These are phyloP conservation scores for Linnemannia zychae DNA, from an alignment of 192 early-diverging fungal genomes.

Conservation along the genomic window DNA sequence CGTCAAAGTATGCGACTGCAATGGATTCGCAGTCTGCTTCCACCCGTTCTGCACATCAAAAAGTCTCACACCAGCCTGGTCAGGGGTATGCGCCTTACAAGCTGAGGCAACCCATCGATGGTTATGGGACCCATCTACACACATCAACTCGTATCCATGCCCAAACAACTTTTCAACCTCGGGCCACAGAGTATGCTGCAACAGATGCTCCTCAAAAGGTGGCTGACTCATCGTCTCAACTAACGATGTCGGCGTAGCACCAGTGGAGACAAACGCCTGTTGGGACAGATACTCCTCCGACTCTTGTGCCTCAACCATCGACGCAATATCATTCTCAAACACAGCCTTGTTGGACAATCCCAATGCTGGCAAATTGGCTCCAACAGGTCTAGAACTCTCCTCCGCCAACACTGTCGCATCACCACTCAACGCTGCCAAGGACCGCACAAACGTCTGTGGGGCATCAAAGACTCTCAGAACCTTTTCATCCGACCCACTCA, in stretches of 20 bases:
- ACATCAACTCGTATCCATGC: slow-evolving; percentile 94
- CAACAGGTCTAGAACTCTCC: slow-evolving; percentile 71
- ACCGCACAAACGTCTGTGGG: slow-evolving; percentile 80
- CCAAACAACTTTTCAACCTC: slow-evolving; percentile 97
- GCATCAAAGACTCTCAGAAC: slow-evolving; percentile 92
- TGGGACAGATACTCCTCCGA: slow-evolving; percentile 70
- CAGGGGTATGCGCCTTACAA: slow-evolving; percentile 76
- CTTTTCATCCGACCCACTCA: slow-evolving; percentile 96
- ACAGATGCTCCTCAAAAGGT: slow-evolving; percentile 91
- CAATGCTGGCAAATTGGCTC: slow-evolving; percentile 89
- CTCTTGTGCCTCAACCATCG: slow-evolving; percentile 62
- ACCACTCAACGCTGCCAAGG: slow-evolving; percentile 67
- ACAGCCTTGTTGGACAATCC: slow-evolving; percentile 98
- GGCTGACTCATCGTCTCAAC: slow-evolving; percentile 66
- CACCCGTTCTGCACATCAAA: slow-evolving; percentile 75
- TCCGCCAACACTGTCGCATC: slow-evolving; percentile 55
- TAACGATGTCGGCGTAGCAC: slow-evolving; percentile 60
- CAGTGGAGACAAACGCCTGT: slow-evolving; percentile 69
- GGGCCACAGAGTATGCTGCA: slow-evolving; percentile 95
- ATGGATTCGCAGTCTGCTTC: slow-evolving; percentile 71
- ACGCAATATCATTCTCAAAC: slow-evolving; percentile 65
- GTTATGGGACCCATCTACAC: slow-evolving; percentile 78
- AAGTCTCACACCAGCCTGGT: slow-evolving; percentile 81
- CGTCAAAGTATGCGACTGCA: slow-evolving; percentile 84
- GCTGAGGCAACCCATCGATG: slow-evolving; percentile 75